Percentiles rank a stretch among this genome's conserved stretches.
phyloP scores from a whole-genome alignment of 345 rosid genomes.

The Ceriops decandra region DNA sequence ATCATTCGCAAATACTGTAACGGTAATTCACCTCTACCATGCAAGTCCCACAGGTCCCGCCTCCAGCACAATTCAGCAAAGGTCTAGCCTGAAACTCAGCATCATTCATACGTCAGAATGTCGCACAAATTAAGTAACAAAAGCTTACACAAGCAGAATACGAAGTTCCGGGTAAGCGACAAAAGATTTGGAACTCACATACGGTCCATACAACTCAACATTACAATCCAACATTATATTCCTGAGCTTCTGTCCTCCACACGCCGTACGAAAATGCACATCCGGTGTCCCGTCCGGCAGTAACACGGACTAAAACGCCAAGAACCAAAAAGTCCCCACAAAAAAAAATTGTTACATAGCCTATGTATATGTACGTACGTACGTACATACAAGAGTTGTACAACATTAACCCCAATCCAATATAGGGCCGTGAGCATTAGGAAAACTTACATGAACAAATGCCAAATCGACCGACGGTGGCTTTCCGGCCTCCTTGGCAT shows the following conservation, averaged over 20 bases:
- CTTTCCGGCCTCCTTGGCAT: conserved; percentile 32
- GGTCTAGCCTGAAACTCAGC: conserved; percentile 48
- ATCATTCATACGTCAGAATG: not conserved
- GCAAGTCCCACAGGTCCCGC: conserved; percentile 90
- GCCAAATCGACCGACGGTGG: conserved; percentile 66
- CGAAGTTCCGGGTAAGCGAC: too few relatives aligned
- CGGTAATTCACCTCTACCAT: conserved; percentile 67
- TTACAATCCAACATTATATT: conserved; percentile 77
- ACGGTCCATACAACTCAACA: conserved; percentile 86
- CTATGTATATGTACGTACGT: too few relatives aligned
- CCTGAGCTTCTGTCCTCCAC: conserved; percentile 90
- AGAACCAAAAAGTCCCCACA: not conserved
- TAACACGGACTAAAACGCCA: conserved; percentile 59
- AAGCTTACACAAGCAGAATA: too few relatives aligned
- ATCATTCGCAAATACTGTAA: not conserved
- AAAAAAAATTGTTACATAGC: not conserved
- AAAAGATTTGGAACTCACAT: conserved; percentile 39
- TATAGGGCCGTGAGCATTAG: too few relatives aligned
- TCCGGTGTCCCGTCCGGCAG: conserved; percentile 92
- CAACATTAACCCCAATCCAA: not conserved
- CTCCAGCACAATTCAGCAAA: conserved; percentile 80
- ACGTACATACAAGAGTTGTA: not conserved
- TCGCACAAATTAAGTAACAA: too few relatives aligned
- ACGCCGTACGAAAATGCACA: conserved; percentile 58
- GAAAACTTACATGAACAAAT: conserved; percentile 73